Percentiles rank a stretch among this genome's conserved stretches.
phyloP scores from a whole-genome alignment of 805 yeast genomes.

The Suhomyces tanzawaensis region DNA sequence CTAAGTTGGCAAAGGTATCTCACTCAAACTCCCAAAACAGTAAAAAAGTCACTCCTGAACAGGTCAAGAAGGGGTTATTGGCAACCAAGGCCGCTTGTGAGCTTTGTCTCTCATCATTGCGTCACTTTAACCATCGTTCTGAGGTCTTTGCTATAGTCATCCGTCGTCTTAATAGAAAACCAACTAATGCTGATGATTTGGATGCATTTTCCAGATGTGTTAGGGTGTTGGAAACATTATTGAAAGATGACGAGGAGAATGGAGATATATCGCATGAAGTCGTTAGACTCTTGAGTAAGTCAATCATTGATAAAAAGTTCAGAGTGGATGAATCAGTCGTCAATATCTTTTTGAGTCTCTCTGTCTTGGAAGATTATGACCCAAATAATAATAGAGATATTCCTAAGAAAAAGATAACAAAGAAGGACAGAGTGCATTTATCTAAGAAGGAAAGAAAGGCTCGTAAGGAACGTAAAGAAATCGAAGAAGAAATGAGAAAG shows the following conservation, averaged over 20 bases:
- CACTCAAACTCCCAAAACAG: constrained; percentile 36
- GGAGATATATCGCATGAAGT: constrained; percentile 81
- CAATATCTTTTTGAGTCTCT: constrained; percentile 66
- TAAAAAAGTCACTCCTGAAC: constrained; percentile 28
- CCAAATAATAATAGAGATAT: constrained; percentile 53
- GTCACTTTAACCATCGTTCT: constrained; percentile 78
- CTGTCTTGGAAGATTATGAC: constrained; percentile 67
- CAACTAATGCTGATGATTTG: constrained; percentile 46
- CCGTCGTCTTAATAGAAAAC: constrained; percentile 64
- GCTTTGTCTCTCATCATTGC: constrained; percentile 55
- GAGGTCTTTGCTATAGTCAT: constrained; percentile 68
- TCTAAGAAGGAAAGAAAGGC: constrained; percentile 88
- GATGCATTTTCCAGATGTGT: constrained; percentile 57
- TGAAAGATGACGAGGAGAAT: constrained; percentile 69
- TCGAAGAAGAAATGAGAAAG: constrained; percentile 82
- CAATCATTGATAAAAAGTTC: constrained; percentile 69
- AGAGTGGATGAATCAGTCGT: constrained; percentile 82
- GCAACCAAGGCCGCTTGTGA: constrained; percentile 82
- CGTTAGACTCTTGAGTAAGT: constrained; percentile 63
- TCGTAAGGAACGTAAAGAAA: constrained; percentile 79
- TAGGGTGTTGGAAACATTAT: constrained; percentile 62
- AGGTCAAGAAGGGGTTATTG: constrained; percentile 48
- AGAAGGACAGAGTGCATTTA: constrained; percentile 86
- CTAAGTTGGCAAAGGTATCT: constrained; percentile 40
- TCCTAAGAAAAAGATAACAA: constrained; percentile 54